phyloP scores from a whole-genome alignment of 495 filamentous ascomycete genomes.

The Collariella sp. region DNA sequence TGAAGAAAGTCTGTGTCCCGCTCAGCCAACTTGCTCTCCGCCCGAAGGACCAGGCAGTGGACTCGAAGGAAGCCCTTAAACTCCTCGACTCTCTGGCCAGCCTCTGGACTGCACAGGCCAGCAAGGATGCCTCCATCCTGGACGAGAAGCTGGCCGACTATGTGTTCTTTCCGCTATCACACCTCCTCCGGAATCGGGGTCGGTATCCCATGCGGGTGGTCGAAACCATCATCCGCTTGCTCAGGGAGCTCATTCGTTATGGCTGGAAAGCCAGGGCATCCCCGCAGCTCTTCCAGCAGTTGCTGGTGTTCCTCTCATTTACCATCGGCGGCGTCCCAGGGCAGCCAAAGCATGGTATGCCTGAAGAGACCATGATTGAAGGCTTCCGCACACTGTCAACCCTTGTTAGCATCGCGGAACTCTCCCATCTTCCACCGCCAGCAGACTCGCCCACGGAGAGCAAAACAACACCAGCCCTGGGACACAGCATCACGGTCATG shows the following conservation, averaged over 20 bases:
- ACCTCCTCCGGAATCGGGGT: conserved; percentile 71
- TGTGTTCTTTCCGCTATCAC: conserved; percentile 84
- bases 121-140: conserved; percentile 44
- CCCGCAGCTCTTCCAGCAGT: conserved; percentile 65
- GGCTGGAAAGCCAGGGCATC: conserved; percentile 67
- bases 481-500: conserved; percentile 72
- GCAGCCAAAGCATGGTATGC: conserved; percentile 38
- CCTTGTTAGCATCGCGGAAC: conserved; percentile 32
- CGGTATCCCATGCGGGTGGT: conserved; percentile 60
- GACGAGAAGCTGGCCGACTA: conserved; percentile 87
- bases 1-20: conserved; percentile 59
- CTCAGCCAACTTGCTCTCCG: conserved; percentile 62
- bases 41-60: conserved; percentile 46
- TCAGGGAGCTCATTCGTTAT: conserved; percentile 60
- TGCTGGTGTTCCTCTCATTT: conserved; percentile 77
- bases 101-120: conserved; percentile 45
- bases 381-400: conserved; percentile 36
- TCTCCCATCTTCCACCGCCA: conserved; percentile 30
- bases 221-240: conserved; percentile 65
- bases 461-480: conserved; percentile 67
- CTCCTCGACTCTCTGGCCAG: conserved; percentile 47
- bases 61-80: conserved; percentile 45
- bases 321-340: conserved; percentile 62
- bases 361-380: conserved; percentile 61
- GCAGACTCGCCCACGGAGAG: conserved; percentile 25